A percentile compares a stretch with the other conserved stretches of the same genome.
These are phyloP conservation scores for Fusarium tjaetaba DNA, from an alignment of 2,329 filamentous ascomycete genomes.

Conservation along the genomic window DNA sequence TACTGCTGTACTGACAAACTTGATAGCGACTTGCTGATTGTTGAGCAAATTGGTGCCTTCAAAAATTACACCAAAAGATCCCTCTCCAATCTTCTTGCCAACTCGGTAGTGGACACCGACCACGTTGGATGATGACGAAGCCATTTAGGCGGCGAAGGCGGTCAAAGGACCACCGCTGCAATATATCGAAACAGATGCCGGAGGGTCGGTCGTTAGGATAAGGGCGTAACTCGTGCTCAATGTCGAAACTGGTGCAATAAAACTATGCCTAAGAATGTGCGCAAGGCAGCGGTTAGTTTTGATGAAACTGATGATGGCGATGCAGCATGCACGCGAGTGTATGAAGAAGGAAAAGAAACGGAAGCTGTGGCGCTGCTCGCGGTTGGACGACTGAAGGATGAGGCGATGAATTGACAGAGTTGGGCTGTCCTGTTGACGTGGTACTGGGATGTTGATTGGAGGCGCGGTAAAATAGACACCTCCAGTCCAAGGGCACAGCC, in stretches of 20 bases:
- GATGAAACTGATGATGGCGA: slow-evolving; percentile 30
- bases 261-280: slow-evolving; percentile 37
- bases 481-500: slow-evolving; percentile 30
- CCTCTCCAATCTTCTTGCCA: slow-evolving; percentile 99
- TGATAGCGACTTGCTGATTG: slow-evolving; percentile 99
- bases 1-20: slow-evolving; percentile 76
- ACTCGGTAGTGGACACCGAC: slow-evolving; percentile 99
- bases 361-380: slow-evolving; percentile 37
- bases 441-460: slow-evolving; percentile 38
- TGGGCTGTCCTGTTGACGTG: slow-evolving; percentile 28
- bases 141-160: slow-evolving; percentile 65
- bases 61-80: slow-evolving; percentile 98
- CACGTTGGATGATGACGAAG: slow-evolving; percentile 92
- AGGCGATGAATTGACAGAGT: slow-evolving; percentile 38
- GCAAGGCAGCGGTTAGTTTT: slow-evolving; percentile 35
- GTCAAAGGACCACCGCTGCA: slow-evolving; percentile 41
- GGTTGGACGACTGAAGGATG: slow-evolving; percentile 34
- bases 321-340: not conserved
- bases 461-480: slow-evolving; percentile 40
- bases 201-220: slow-evolving; percentile 13
- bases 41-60: slow-evolving; percentile 98
- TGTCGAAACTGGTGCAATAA: slow-evolving; percentile 30
- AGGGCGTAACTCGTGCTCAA: slow-evolving; percentile 14
- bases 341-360: slow-evolving; percentile 27
- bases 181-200: slow-evolving; percentile 25